Base-by-base conservation (phyloP, 495 filamentous ascomycete genomes). In the Hypoxylon lienhwacheense region DNA sequence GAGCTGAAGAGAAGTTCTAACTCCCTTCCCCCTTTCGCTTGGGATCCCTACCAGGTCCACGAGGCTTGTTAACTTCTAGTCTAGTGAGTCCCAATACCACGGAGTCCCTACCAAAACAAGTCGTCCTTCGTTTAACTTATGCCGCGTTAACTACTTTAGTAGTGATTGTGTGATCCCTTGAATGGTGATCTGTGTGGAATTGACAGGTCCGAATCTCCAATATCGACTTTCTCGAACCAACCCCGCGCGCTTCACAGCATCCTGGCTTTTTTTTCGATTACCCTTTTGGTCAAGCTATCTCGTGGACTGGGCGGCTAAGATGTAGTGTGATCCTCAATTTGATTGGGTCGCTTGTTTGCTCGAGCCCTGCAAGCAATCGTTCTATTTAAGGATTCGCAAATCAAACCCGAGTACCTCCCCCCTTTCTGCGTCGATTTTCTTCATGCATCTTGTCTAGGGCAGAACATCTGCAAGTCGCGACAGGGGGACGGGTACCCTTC, bases 371-470 rank as follows among this genome's bases (percentile, higher is more conserved):
- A 43, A 53, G 48, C 55, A 63, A 55, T 55, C 22, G 37, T 54
- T 51, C 60, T 63, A 63, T 63, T 63, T 63, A 54, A 3, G 50
- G 48, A 46, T 24, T 43, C 48, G 26, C 59, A 63, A 58, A 58
- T 57, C 49, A 58, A 44, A 48, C 53, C 44, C 8, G 37, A 41
- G 25, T 34, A 12, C 47, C 37, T 39, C 20, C 34, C 33, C 12
- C 26, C 16, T 40, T 37, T 33, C 42, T 26, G 43, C 28, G 39
- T 16, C 52, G 39, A 47, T 21, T 28, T 41, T 62, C 54, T 43
- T 55, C 47, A 43, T 29, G 4, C 40, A 37, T 32, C 42, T 39
- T 19, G 51, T 55, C 51, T 34, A 42, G 51, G 50, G 47, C 55
- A 54, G 49, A 50, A 32, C 11, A 22, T 1, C 14, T 45, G 40